Percentiles rank a stretch among this genome's conserved stretches.
Conservation (phyloP, 108 stramenopile species). For the Nitzschia putrida region DNA sequence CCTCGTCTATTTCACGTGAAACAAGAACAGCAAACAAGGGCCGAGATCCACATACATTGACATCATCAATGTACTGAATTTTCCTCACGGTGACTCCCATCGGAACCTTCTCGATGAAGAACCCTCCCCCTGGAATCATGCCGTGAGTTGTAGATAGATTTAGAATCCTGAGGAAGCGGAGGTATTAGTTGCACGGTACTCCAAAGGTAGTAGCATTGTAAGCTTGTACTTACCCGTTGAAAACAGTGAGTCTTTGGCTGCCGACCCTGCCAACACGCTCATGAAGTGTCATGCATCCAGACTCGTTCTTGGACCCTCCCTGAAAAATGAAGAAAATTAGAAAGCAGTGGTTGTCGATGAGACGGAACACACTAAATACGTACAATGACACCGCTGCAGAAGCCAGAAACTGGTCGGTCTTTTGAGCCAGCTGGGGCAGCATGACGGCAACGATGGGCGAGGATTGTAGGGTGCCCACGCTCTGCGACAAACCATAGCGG, state of each 20-base stretch:
- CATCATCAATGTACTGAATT: constrained; percentile 77
- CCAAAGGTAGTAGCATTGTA: not conserved
- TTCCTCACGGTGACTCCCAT: constrained; percentile 78
- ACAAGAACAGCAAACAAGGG: constrained; percentile 80
- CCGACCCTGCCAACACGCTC: constrained; percentile 87
- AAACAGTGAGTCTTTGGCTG: constrained; percentile 78
- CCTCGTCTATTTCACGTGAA: constrained; percentile 75
- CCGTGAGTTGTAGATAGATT: constrained; percentile 58
- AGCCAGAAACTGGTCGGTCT: constrained; percentile 68
- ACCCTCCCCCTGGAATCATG: constrained; percentile 76
- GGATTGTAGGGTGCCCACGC: constrained; percentile 58
- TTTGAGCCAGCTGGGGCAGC: constrained; percentile 78
- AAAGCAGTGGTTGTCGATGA: not conserved
- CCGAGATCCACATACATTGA: constrained; percentile 54
- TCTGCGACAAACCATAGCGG: constrained; percentile 83
- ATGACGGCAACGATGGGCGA: constrained; percentile 75
- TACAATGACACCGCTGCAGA: constrained; percentile 58
- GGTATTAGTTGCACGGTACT: not conserved
- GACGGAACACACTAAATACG: not conserved
- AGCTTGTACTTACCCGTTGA: constrained; percentile 51
- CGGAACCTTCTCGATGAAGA: constrained; percentile 71
- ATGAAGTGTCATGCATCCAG: constrained; percentile 79
- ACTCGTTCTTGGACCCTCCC: constrained; percentile 11
- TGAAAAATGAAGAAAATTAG: not conserved
- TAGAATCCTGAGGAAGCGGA: constrained; percentile 29